Conservation (phyloP, 2,329 filamentous ascomycete species). For the Fusarium nanum region DNA sequence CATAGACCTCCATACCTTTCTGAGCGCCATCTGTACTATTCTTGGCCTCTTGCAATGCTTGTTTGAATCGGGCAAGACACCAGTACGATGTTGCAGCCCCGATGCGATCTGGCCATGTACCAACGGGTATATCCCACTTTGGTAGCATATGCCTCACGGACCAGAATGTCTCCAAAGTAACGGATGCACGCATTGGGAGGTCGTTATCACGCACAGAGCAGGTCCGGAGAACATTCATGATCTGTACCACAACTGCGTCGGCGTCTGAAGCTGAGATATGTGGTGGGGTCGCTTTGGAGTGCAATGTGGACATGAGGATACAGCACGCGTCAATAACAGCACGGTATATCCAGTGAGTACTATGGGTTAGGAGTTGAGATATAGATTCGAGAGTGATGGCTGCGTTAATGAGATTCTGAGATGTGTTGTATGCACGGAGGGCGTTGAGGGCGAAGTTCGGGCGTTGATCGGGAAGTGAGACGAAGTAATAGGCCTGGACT, state of each 20-base stretch:
- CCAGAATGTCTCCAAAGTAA: slow-evolving; percentile 64
- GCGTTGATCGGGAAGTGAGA: slow-evolving; percentile 55
- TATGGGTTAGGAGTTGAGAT: slow-evolving; percentile 57
- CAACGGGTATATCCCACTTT: slow-evolving; percentile 54
- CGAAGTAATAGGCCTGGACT: slow-evolving; percentile 65
- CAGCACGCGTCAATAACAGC: slow-evolving; percentile 59
- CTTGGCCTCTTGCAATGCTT: slow-evolving; percentile 54
- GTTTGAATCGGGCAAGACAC: slow-evolving; percentile 61
- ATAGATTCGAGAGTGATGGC: slow-evolving; percentile 58
- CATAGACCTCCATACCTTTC: slow-evolving; percentile 47
- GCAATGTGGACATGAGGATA: slow-evolving; percentile 59
- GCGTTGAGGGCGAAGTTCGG: slow-evolving; percentile 57
- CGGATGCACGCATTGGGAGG: slow-evolving; percentile 58
- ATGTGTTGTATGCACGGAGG: slow-evolving; percentile 61
- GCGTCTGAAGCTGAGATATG: slow-evolving; percentile 50
- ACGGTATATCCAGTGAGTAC: slow-evolving; percentile 63
- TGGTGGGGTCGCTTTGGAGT: slow-evolving; percentile 55
- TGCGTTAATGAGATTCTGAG: slow-evolving; percentile 58
- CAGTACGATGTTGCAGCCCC: slow-evolving; percentile 63
- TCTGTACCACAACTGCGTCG: slow-evolving; percentile 47
- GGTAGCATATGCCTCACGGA: slow-evolving; percentile 54
- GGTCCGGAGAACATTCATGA: slow-evolving; percentile 53
- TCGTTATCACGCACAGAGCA: slow-evolving; percentile 63
- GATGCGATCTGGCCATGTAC: slow-evolving; percentile 59
- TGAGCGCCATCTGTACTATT: slow-evolving; percentile 48